Base-by-base conservation (phyloP, 768 basidiomycete genomes). In the Lactarius akahatsu region DNA sequence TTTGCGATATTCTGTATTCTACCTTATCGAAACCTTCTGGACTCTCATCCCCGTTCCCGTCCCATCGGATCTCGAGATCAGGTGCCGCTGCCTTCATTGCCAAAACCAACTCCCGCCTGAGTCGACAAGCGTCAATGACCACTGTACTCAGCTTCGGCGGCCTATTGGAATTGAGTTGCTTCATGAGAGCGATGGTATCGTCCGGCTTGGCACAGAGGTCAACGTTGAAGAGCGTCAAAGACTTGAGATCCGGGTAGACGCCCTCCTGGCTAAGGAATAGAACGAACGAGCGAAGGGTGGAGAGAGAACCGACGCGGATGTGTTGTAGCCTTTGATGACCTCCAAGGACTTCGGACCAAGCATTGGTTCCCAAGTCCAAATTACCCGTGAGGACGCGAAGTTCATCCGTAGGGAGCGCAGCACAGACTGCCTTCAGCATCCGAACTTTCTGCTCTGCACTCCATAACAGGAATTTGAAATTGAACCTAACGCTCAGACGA, bases 401-500 rank as follows among this genome's bases (percentile, higher is more conserved):
- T 5, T 36, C 52, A 4, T 56, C 58, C 13, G 62, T 63, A n/a
- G 66, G 62, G 30, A 67, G 62, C 11, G 66, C 62, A 2, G 34
- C 8, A n/a, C 20, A 67, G 3, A 67, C 66, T 11, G 66, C 15
- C 57, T 59, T 63, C 20, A 67, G 52, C 23, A 67, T 59, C 34
- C 66, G 66, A 36, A 63, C 34, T 57, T 59, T 67, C 66, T 67
- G 66, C 57, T 59, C 58, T n/a, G 62, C 62, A 18, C 66, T 67
- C 66, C 66, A 67, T 5, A 67, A 30, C 16, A 63, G 41, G 62
- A 63, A 47, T 26, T 60, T 63, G 41, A 63, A 67, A 23, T 59
- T 32, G 41, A 63, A 67, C 0, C 32, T 41, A 16, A 67, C 40
- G 41, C 32, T 59, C 30, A 67, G 32, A 55, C 57, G 43, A 23